Evolutionary conservation across 2,329 filamentous ascomycete genomes (phyloP).

Genomic region (Ascomycota sp.): DNA sequence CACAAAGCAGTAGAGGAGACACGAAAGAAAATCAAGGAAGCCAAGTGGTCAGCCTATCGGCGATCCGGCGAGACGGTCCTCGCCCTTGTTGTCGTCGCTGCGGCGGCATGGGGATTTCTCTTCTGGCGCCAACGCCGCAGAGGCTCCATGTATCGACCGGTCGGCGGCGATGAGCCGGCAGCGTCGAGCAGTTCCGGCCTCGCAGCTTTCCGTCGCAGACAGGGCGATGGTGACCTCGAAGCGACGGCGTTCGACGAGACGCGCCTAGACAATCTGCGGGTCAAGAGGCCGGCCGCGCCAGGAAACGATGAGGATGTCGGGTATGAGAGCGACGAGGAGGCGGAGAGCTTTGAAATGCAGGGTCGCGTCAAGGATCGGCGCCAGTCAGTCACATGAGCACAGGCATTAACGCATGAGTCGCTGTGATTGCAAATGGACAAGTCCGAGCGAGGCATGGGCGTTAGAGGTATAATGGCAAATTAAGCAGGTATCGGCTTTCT

Average conservation of each 20-base stretch:
- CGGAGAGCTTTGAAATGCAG: constrained; percentile 5
- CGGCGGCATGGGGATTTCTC: constrained; percentile 53
- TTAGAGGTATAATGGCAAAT: too few species aligned
- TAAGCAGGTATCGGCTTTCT: too few species aligned
- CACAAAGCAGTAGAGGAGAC: constrained; percentile 30
- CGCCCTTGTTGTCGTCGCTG: constrained; percentile 58
- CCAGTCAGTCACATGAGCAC: too few species aligned
- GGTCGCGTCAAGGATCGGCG: background rate
- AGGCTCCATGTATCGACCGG: constrained; percentile 31
- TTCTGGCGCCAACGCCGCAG: constrained; percentile 42
- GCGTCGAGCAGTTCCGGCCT: constrained; percentile 16
- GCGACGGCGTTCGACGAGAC: constrained; percentile 46
- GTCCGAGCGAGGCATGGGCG: too few species aligned
- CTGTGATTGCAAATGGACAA: too few species aligned
- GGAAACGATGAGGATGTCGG: constrained; percentile 35
- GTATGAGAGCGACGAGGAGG: constrained; percentile 31
- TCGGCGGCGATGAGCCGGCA: constrained; percentile 18
- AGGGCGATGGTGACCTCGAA: constrained; percentile 32
- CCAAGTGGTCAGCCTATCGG: constrained; percentile 76
- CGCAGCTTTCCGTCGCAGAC: constrained; percentile 27
- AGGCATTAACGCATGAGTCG: too few species aligned
- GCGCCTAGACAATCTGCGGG: constrained; percentile 40
- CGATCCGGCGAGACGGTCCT: constrained; percentile 73
- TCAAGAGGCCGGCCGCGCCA: constrained; percentile 21
- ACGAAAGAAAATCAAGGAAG: constrained; percentile 57